A percentile compares a stretch with the other conserved stretches of the same genome.
These are phyloP conservation scores for Rheum nobile DNA, from an alignment of 148 eudicot genomes.

Conservation along the genomic window DNA sequence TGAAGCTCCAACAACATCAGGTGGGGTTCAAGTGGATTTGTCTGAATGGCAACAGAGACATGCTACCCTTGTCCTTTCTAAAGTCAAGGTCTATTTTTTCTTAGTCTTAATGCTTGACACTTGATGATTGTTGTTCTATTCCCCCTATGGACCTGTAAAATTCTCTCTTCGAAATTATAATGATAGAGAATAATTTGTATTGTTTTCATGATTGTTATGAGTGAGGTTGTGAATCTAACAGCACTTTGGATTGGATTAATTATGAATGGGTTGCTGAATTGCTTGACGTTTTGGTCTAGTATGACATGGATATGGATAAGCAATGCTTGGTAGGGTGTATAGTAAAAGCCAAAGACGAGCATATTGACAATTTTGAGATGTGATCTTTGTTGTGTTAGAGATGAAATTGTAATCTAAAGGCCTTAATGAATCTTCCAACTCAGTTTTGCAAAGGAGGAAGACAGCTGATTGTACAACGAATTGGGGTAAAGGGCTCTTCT, in stretches of 20 bases:
- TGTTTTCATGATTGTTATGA: not conserved
- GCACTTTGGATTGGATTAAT: not conserved
- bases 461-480: too few species aligned
- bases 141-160: not conserved
- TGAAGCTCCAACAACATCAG: slow-evolving; percentile 22
- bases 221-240: not conserved
- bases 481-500: too few species aligned
- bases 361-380: too few species aligned
- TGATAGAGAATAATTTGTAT: not conserved
- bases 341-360: too few species aligned
- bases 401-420: too few species aligned
- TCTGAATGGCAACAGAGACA: slow-evolving; percentile 81
- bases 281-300: not conserved
- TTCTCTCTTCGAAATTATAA: not conserved
- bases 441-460: too few species aligned
- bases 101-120: not conserved
- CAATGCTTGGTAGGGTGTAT: too few species aligned
- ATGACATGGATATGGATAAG: not conserved
- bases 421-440: too few species aligned
- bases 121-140: not conserved
- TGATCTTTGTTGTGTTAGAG: too few species aligned
- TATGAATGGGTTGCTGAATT: not conserved
- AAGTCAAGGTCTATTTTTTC: slow-evolving; percentile 44
- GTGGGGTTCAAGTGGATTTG: slow-evolving; percentile 45
- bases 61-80: slow-evolving; percentile 61